These are phyloP conservation scores for Fusarium setosum DNA, from an alignment of 2,329 filamentous ascomycete genomes.

Conservation along the genomic window DNA sequence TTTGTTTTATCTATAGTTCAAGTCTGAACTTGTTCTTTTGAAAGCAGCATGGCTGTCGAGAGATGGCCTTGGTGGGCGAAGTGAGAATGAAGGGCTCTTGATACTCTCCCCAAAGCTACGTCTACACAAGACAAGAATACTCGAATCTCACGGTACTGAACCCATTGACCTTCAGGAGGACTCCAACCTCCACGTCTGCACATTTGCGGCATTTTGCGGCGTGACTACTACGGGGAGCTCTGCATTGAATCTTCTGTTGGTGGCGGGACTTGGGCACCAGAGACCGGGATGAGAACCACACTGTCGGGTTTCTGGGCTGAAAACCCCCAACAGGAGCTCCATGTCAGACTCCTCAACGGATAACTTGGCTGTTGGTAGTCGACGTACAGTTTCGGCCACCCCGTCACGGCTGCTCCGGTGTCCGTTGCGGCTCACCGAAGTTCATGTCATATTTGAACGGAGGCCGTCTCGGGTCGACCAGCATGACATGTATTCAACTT, in stretches of 20 bases:
- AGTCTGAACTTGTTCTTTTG: neutral
- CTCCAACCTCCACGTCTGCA: neutral
- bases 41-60: neutral
- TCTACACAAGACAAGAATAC: no score
- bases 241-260: conserved; percentile 11
- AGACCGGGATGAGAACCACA: conserved; percentile 4
- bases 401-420: neutral
- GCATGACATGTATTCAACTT: no score
- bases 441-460: no score
- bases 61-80: no score
- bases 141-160: neutral
- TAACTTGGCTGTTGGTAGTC: neutral
- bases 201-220: neutral
- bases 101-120: no score
- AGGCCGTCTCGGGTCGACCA: no score
- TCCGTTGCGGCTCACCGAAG: neutral
- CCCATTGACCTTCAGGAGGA: neutral
- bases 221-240: neutral
- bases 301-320: conserved; percentile 12
- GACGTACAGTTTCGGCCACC: neutral
- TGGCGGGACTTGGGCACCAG: conserved; percentile 2
- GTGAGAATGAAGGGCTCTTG: no score
- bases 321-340: neutral
- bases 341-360: neutral
- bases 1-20: neutral